phyloP scores from a whole-genome alignment of 2,329 filamentous ascomycete species.

The Pseudopyricularia javanii region DNA sequence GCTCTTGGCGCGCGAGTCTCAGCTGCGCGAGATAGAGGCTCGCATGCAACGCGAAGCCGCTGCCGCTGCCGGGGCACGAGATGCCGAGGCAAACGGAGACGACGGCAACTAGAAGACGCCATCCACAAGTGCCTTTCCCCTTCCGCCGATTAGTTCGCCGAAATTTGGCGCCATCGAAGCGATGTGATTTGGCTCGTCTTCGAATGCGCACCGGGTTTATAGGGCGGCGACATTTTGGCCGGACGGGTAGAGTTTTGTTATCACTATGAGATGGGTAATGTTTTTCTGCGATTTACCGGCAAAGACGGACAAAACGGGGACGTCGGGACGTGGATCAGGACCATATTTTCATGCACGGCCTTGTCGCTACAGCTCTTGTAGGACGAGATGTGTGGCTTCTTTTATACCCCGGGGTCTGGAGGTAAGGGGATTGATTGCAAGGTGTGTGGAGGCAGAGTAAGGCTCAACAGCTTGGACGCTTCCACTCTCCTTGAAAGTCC shows the following conservation, averaged over 20 bases:
- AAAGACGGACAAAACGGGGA: not conserved
- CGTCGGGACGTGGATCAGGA: not conserved
- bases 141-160: constrained; percentile 1
- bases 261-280: not conserved
- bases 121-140: constrained; percentile 9
- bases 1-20: constrained; percentile 89
- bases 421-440: not conserved
- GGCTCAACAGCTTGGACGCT: not conserved
- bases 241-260: not conserved
- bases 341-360: not conserved
- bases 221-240: not conserved
- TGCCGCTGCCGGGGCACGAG: constrained; percentile 24
- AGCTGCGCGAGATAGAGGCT: constrained; percentile 96
- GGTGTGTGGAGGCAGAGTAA: not conserved
- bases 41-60: constrained; percentile 85
- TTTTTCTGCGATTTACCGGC: not conserved
- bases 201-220: not conserved
- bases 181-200: not conserved
- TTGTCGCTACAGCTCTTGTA: not conserved
- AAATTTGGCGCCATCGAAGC: not conserved
- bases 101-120: constrained; percentile 30
- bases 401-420: constrained; percentile 2
- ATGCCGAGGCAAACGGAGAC: constrained; percentile 41
- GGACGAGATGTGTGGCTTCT: constrained; percentile 1
- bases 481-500: not conserved